phyloP scores from a whole-genome alignment of 1,284 basidiomycete genomes.

The Cutaneotrichosporon sp. region DNA sequence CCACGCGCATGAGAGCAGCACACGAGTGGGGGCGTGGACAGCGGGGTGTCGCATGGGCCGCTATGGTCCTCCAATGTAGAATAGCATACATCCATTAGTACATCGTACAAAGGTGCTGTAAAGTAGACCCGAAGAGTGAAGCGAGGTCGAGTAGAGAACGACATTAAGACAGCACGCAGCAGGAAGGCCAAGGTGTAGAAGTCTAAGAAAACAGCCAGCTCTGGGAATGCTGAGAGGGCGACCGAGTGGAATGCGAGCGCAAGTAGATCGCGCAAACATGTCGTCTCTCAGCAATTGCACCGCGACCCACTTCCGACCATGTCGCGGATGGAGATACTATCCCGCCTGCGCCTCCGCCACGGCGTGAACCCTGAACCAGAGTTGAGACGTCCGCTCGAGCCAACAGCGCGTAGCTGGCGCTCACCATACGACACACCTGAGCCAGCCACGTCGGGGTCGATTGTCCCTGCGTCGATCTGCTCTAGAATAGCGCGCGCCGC shows the following conservation, averaged over 20 bases:
- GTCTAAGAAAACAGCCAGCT: too few species aligned
- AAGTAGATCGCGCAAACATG: not conserved
- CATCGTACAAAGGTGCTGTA: not conserved
- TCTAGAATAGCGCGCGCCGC: conserved; percentile 84
- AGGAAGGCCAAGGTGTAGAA: too few species aligned
- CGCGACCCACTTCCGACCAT: conserved; percentile 11
- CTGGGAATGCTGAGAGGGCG: too few species aligned
- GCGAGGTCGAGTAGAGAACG: too few species aligned
- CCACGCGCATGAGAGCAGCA: not conserved
- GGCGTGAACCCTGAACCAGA: not conserved
- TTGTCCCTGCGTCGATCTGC: conserved; percentile 83
- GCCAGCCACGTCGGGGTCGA: conserved; percentile 89
- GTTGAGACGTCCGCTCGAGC: conserved; percentile 8
- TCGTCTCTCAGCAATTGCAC: conserved; percentile 9
- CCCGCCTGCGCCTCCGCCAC: conserved; percentile 8
- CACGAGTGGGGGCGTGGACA: conserved; percentile 14
- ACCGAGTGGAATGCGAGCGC: not conserved
- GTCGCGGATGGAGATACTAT: conserved; percentile 19
- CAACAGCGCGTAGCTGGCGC: conserved; percentile 77
- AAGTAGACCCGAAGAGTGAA: not conserved
- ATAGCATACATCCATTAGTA: conserved; percentile 1
- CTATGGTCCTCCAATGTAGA: conserved; percentile 5
- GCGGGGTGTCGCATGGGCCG: conserved; percentile 11
- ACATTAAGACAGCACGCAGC: too few species aligned
- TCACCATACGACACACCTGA: conserved; percentile 96